A percentile compares a stretch with the other conserved stretches of the same genome.
phyloP scores from a whole-genome alignment of 768 basidiomycete species.

The Podaxis sp. region DNA sequence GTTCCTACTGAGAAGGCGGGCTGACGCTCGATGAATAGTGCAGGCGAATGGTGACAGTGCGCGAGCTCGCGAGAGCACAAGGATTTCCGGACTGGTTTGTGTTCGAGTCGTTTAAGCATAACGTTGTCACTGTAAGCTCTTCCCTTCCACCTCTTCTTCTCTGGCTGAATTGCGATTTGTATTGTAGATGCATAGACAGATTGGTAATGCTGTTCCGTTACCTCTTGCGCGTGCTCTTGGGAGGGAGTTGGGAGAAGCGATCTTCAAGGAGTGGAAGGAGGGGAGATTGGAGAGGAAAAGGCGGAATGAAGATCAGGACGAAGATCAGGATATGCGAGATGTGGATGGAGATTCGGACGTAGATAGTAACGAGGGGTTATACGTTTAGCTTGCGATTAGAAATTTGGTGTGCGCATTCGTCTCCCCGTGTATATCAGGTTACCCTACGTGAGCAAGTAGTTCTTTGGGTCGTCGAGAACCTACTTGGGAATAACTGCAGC shows the following conservation, averaged over 20 bases:
- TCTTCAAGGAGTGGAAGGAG: slow-evolving; percentile 64
- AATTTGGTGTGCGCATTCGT: background rate
- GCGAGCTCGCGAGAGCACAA: slow-evolving; percentile 77
- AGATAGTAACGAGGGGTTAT: slow-evolving; percentile 9
- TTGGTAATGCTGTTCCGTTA: slow-evolving; percentile 78
- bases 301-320: background rate
- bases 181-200: slow-evolving; percentile 70
- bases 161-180: background rate
- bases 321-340: slow-evolving; percentile 1
- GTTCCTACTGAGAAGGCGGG: background rate
- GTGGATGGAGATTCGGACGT: background rate
- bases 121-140: slow-evolving; percentile 56
- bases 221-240: slow-evolving; percentile 62
- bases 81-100: slow-evolving; percentile 76
- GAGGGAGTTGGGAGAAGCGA: slow-evolving; percentile 47
- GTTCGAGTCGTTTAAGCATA: slow-evolving; percentile 48
- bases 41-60: slow-evolving; percentile 65
- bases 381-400: background rate
- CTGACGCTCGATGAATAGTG: slow-evolving; percentile 36
- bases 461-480: background rate
- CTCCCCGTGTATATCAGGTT: background rate
- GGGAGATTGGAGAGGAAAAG: slow-evolving; percentile 7
- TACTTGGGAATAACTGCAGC: background rate
- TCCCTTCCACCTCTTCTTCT: background rate
- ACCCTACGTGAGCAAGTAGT: background rate